Evolutionary conservation across 495 filamentous ascomycete genomes (phyloP).

Genomic region (Podospora appendiculata): DNA sequence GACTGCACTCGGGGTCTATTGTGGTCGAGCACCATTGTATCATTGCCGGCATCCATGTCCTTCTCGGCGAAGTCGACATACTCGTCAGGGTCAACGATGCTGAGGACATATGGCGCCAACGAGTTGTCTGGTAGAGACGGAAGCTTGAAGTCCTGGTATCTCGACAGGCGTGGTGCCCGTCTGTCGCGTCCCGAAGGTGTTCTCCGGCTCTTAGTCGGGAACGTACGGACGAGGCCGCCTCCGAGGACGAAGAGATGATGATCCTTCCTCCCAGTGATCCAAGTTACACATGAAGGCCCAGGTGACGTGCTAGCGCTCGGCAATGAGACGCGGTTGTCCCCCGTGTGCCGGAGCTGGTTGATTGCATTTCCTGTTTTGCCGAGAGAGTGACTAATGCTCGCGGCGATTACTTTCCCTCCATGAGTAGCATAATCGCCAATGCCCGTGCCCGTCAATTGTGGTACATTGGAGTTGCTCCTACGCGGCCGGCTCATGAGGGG

Average conservation of each 20-base stretch:
- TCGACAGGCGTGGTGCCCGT: constrained; percentile 35
- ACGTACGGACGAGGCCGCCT: constrained; percentile 54
- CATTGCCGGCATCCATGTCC: constrained; percentile 33
- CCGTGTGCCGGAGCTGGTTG: constrained; percentile 70
- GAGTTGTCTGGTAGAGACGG: constrained; percentile 46
- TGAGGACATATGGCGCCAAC: constrained; percentile 33
- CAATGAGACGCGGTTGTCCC: constrained; percentile 76
- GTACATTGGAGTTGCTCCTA: constrained; percentile 37
- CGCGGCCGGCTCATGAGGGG: constrained; percentile 42
- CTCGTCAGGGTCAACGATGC: constrained; percentile 38
- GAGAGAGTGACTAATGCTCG: constrained; percentile 75
- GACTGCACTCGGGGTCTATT: constrained; percentile 15
- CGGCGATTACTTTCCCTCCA: constrained; percentile 73
- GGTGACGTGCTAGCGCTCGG: constrained; percentile 42
- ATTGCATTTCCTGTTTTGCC: constrained; percentile 74
- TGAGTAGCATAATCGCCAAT: constrained; percentile 63
- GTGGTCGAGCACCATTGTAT: constrained; percentile 34
- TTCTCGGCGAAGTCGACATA: constrained; percentile 39
- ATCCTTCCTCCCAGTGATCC: constrained; percentile 47
- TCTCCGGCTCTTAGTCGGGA: constrained; percentile 49
- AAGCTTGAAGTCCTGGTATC: constrained; percentile 58
- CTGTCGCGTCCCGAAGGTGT: constrained; percentile 29
- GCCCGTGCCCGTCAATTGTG: constrained; percentile 39
- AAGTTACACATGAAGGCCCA: constrained; percentile 45
- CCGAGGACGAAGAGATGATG: constrained; percentile 52